These are phyloP conservation scores for Cymbidium sinense DNA, from an alignment of 106 monocot species.

Conservation along the genomic window DNA sequence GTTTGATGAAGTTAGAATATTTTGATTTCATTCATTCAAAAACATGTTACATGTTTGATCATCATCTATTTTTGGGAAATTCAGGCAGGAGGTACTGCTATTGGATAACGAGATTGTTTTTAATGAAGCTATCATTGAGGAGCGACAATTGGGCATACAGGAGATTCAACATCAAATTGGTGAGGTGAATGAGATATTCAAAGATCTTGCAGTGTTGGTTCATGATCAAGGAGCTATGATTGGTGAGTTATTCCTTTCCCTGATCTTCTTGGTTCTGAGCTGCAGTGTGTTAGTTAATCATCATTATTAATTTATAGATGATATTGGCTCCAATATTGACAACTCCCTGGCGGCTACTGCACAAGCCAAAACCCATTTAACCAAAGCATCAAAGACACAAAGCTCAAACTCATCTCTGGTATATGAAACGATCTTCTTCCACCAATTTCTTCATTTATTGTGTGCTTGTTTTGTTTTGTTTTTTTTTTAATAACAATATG, in stretches of 20 bases:
- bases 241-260: conserved; percentile 30
- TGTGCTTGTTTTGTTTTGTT: too few species aligned
- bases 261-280: background rate
- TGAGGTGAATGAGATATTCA: conserved; percentile 92
- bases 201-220: conserved; percentile 80
- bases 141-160: conserved; percentile 86
- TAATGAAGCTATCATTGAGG: conserved; percentile 96
- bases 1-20: background rate
- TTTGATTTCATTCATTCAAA: background rate
- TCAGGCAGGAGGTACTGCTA: conserved; percentile 72
- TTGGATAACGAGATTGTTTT: conserved; percentile 89
- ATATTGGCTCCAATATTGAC: conserved; percentile 66
- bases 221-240: conserved; percentile 85
- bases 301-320: conserved; percentile 39
- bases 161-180: conserved; percentile 95
- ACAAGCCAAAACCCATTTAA: conserved; percentile 64
- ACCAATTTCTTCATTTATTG: too few species aligned
- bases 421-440: background rate
- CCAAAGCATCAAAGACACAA: conserved; percentile 69
- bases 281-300: background rate
- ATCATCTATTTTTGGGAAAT: background rate
- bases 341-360: conserved; percentile 43
- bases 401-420: conserved; percentile 92
- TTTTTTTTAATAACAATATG: background rate
- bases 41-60: background rate